These are phyloP conservation scores for Colletotrichum sp. DNA, from an alignment of 2,329 filamentous ascomycete genomes.

Conservation along the genomic window DNA sequence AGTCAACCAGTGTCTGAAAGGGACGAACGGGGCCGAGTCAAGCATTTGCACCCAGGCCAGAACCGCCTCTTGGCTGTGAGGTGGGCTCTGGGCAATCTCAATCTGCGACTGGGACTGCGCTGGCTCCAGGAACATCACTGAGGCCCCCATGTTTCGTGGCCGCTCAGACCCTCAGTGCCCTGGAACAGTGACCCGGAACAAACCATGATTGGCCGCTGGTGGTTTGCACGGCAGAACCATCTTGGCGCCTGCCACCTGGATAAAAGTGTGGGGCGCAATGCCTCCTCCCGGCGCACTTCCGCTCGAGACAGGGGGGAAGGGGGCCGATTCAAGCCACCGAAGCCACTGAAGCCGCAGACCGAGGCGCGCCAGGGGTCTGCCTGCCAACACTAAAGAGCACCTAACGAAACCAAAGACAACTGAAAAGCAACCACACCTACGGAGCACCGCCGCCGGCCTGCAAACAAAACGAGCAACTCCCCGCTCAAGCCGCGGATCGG, in stretches of 20 bases:
- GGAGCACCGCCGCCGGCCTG: background rate
- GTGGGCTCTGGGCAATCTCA: background rate
- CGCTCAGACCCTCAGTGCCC: slow-evolving; percentile 1
- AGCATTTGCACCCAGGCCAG: background rate
- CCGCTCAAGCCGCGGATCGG: background rate
- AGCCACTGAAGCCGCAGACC: background rate
- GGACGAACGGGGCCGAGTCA: slow-evolving; percentile 3
- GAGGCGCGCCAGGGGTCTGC: background rate
- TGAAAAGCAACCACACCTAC: background rate
- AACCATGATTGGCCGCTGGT: slow-evolving; percentile 7
- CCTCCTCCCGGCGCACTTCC: background rate
- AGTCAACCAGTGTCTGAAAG: background rate
- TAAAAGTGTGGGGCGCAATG: background rate
- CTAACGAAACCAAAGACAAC: background rate
- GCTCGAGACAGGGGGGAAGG: background rate
- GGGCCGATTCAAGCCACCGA: background rate
- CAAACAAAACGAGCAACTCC: background rate
- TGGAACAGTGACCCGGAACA: slow-evolving; percentile 3
- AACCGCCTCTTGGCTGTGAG: background rate
- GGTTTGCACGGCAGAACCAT: background rate
- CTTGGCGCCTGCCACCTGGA: slow-evolving; percentile 14
- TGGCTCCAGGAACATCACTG: background rate
- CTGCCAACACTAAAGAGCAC: background rate
- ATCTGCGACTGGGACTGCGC: background rate
- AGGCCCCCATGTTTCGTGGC: slow-evolving; percentile 3